Evolutionary conservation across 106 monocot species (phyloP), one percentile per base, ranked within the genome.

Genomic region (Dendrobium nobile): DNA sequence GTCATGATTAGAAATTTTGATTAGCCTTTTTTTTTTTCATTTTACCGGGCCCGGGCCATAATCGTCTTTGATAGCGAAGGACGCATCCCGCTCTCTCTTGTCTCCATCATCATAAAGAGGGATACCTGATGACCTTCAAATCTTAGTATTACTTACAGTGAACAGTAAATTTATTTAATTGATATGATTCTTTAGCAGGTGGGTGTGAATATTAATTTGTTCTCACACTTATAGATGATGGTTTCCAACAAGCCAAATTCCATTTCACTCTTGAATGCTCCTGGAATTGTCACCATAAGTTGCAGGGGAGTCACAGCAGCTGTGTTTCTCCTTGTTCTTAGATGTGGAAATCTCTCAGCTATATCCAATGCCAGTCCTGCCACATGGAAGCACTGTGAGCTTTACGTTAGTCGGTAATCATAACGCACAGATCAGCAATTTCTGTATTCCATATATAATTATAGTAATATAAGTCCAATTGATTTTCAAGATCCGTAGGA

Each of bases 251-350:
- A 15, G 3, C 74, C 82, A 11, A 86, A 68, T 11, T 58, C 20
- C 20, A 79, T 7, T 67, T 82, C 54, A 73, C 82, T 82, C 61
- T 79, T 67, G 70, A 86, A 82, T 54, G 73, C 73, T 41, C 79
- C 82, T 15, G 78, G 79, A 61, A 86, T 41, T 3, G 82, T 86
- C 22, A 86, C 82, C 75, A 86, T 0, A 9, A 82, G 75, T 41
- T 86, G 85, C 45, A 86, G 54, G 4, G 86, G 86, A 19, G 86
- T 86, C 26, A 79, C 79, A 10, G 86, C 86, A 15, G n/a, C 18
- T 5, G 4, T 2, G 44, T 86, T 82, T 37, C 82, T 58, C 16
- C 19, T 41, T 7, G 0, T 75, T 40, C 41, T 86, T 72, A 75
- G 75, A 0, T 24, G 0, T 8, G 7, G 41, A 42, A 73, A 74